Conservation (phyloP, 2,329 filamentous ascomycete species). For the Pseudocercospora pini-densiflorae region DNA sequence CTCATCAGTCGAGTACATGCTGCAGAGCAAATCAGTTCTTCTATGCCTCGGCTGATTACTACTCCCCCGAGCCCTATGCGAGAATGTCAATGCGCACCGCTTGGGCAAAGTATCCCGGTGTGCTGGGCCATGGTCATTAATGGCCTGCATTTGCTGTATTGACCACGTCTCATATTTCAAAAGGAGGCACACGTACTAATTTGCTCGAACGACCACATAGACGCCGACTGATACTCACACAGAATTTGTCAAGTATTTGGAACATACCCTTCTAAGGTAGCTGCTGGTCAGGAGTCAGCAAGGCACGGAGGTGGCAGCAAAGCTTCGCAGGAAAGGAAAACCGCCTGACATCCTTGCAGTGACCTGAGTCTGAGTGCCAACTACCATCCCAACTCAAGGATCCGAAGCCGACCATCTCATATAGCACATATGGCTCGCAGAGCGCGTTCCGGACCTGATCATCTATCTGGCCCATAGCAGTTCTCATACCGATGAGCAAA, state of each 20-base stretch:
- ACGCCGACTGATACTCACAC: neutral
- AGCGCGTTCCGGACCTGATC: neutral
- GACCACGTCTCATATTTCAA: neutral
- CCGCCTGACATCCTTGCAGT: neutral
- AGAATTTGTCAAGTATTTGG: neutral
- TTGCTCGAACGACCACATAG: neutral
- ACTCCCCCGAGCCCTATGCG: neutral
- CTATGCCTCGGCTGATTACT: too few relatives aligned
- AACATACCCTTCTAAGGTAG: neutral
- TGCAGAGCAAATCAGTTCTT: neutral
- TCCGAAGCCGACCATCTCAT: neutral
- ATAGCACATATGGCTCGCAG: neutral
- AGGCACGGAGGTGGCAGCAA: neutral
- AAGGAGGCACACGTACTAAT: neutral
- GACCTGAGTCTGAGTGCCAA: neutral
- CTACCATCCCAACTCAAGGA: neutral
- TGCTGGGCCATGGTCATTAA: neutral
- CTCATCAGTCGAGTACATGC: neutral
- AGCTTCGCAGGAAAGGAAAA: neutral
- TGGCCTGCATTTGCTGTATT: neutral
- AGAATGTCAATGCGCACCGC: neutral
- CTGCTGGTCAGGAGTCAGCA: neutral
- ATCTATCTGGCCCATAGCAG: neutral
- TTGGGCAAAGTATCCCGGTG: neutral
- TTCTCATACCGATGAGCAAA: neutral